Evolutionary conservation across 768 basidiomycete species (phyloP).

Genomic region (Porphyrellus cyaneotinctus): DNA sequence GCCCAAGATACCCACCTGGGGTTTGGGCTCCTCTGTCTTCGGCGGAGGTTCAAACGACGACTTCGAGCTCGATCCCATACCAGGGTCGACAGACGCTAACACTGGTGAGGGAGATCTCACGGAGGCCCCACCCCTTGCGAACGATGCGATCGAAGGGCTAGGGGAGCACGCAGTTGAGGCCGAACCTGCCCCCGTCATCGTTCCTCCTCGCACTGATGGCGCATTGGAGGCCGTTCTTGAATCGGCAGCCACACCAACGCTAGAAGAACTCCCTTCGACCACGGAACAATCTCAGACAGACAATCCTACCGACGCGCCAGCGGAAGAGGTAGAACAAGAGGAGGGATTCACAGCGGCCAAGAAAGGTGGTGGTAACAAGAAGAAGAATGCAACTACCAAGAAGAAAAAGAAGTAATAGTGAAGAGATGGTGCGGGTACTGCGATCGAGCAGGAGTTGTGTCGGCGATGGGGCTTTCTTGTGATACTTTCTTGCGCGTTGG

Average conservation of each 20-base stretch:
- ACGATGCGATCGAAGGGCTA: background rate
- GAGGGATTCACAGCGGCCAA: background rate
- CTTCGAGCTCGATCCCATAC: background rate
- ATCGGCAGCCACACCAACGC: too few species aligned
- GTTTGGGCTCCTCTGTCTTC: background rate
- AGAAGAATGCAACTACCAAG: background rate
- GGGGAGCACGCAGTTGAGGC: background rate
- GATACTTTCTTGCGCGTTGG: background rate
- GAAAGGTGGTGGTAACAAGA: background rate
- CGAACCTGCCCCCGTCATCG: background rate
- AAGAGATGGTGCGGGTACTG: background rate
- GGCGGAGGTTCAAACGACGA: background rate
- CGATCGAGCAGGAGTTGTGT: background rate
- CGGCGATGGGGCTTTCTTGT: background rate
- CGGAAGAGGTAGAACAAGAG: slow-evolving; percentile 8
- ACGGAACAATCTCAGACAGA: slow-evolving; percentile 12
- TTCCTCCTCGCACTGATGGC: background rate
- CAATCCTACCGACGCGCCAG: background rate
- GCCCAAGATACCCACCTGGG: background rate
- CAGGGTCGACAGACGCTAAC: background rate
- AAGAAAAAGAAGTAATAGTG: slow-evolving; percentile 15
- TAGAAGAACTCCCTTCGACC: background rate
- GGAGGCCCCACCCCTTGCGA: background rate
- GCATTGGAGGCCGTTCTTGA: background rate
- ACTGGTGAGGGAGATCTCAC: background rate